Evolutionary conservation across 75 land plant species (phyloP).

Genomic region (Picea sitchensis): DNA sequence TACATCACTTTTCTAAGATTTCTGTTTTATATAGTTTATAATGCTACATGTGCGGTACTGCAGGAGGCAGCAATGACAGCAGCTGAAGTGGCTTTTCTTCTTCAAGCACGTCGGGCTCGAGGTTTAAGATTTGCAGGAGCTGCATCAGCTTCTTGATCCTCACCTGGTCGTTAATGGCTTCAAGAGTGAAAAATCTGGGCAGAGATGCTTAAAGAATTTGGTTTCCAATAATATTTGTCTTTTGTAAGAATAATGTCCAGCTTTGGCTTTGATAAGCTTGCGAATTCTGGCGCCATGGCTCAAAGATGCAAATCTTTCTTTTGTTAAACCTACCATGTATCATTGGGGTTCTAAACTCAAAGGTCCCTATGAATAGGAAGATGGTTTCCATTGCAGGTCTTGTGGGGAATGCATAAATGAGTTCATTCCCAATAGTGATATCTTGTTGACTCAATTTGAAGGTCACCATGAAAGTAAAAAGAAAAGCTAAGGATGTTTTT

Average conservation of each 20-base stretch:
- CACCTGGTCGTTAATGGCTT: slow-evolving; percentile 6
- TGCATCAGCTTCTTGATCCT: slow-evolving; percentile 9
- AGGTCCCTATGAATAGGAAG: slow-evolving; percentile 8
- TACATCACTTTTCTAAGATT: too few species aligned
- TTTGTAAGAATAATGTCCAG: neutral
- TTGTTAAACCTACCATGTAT: neutral
- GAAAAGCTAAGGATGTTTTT: neutral
- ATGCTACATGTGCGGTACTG: too few species aligned
- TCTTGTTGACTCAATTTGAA: slow-evolving; percentile 2
- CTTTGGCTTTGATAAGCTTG: neutral
- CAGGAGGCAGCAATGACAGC: slow-evolving; percentile 76
- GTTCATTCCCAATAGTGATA: neutral
- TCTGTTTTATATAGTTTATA: too few species aligned
- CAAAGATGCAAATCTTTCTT: neutral
- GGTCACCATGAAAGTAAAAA: neutral
- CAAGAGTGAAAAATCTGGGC: neutral
- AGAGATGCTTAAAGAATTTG: neutral
- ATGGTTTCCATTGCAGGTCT: neutral
- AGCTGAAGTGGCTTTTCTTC: slow-evolving; percentile 59
- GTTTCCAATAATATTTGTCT: slow-evolving; percentile 1
- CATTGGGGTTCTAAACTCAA: neutral
- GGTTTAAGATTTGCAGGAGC: slow-evolving; percentile 45
- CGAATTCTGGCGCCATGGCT: neutral
- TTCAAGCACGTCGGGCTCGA: slow-evolving; percentile 52
- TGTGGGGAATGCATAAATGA: neutral